Evolutionary conservation across 1,284 basidiomycete genomes (phyloP).

Genomic region (Sparassis latifolia): DNA sequence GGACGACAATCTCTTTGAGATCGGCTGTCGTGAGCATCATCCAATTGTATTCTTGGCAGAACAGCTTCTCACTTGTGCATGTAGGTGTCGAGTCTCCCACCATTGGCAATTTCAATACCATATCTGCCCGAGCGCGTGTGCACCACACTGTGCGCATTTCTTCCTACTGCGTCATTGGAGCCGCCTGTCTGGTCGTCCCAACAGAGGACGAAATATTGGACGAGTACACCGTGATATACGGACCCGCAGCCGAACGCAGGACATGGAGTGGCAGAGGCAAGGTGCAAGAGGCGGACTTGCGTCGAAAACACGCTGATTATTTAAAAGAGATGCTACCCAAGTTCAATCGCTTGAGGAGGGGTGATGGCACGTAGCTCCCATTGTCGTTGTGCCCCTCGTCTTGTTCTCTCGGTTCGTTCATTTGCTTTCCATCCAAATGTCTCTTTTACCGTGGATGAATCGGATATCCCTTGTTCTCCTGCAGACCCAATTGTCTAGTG

Average conservation of each 20-base stretch:
- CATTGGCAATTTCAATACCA: slow-evolving; percentile 80
- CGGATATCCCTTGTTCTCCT: too few species aligned
- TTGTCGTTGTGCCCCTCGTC: too few species aligned
- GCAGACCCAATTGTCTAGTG: too few species aligned
- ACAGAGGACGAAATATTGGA: slow-evolving; percentile 72
- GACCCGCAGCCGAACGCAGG: slow-evolving; percentile 63
- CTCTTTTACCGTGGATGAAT: too few species aligned
- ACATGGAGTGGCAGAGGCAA: slow-evolving; percentile 84
- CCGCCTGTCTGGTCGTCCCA: slow-evolving; percentile 69
- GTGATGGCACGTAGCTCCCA: slow-evolving; percentile 13
- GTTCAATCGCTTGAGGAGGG: slow-evolving; percentile 58
- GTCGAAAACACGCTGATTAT: slow-evolving; percentile 87
- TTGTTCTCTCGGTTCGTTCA: too few species aligned
- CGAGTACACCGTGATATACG: slow-evolving; percentile 85
- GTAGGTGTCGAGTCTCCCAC: slow-evolving; percentile 79
- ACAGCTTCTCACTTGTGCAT: background rate
- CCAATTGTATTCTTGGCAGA: background rate
- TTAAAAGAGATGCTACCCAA: slow-evolving; percentile 86
- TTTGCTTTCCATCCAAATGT: too few species aligned
- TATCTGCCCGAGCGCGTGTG: slow-evolving; percentile 75
- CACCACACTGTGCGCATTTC: slow-evolving; percentile 75
- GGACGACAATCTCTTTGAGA: slow-evolving; percentile 89
- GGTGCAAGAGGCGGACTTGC: slow-evolving; percentile 76
- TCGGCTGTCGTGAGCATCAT: slow-evolving; percentile 69
- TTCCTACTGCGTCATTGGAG: slow-evolving; percentile 78